Evolutionary conservation across 2,329 filamentous ascomycete species (phyloP).

Genomic region (Trichoderma hamatum): DNA sequence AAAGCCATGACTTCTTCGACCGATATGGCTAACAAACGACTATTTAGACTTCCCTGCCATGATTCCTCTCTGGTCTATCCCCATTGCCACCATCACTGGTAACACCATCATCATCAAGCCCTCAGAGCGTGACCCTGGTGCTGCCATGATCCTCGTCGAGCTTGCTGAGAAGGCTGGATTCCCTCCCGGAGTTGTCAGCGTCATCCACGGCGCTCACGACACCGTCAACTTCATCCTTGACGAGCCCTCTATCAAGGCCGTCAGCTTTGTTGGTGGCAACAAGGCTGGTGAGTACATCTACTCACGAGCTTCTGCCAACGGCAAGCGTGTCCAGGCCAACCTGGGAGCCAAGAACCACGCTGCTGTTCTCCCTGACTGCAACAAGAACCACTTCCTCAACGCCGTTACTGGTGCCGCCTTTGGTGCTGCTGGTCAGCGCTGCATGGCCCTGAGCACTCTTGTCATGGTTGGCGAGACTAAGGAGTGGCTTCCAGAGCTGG

Average conservation of each 20-base stretch:
- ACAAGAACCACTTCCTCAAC: constrained; percentile 88
- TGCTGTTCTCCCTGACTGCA: constrained; percentile 80
- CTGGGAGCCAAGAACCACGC: constrained; percentile 88
- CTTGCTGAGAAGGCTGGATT: constrained; percentile 79
- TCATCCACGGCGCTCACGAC: constrained; percentile 78
- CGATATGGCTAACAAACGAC: constrained; percentile 28
- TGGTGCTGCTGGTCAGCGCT: constrained; percentile 81
- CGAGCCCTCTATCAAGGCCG: constrained; percentile 81
- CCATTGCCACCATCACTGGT: constrained; percentile 79
- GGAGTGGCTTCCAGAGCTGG: constrained; percentile 78
- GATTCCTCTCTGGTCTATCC: constrained; percentile 91
- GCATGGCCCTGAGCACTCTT: constrained; percentile 82
- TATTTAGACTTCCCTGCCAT: constrained; percentile 79
- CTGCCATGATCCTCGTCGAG: constrained; percentile 83
- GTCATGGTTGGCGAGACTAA: constrained; percentile 85
- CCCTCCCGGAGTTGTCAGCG: constrained; percentile 78
- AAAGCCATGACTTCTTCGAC: too few species aligned
- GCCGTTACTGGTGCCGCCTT: constrained; percentile 83
- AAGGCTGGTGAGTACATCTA: constrained; percentile 90
- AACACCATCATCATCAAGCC: constrained; percentile 87
- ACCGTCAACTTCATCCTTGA: constrained; percentile 87
- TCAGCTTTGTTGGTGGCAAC: constrained; percentile 85
- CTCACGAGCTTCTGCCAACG: constrained; percentile 75
- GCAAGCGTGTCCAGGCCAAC: constrained; percentile 87
- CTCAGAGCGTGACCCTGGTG: constrained; percentile 82